Evolutionary conservation across 179 eudicot species (phyloP), one percentile per base, ranked within the genome.

Genomic region (Gypsophila paniculata): DNA sequence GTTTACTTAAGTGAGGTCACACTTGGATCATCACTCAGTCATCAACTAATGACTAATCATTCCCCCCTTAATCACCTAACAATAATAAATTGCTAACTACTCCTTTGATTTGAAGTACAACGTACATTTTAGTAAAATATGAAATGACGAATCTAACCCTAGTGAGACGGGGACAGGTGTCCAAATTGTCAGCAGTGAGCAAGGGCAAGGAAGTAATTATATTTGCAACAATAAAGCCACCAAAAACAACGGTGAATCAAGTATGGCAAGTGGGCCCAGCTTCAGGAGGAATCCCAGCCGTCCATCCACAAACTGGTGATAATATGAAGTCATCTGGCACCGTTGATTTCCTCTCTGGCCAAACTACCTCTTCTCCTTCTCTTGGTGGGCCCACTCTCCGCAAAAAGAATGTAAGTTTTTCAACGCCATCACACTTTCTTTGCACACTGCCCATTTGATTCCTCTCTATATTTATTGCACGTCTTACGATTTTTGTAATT

Each of bases 261-360:
- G 89, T 90, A 4, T 90, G 93, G 96, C 93, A 86, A 74, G 86
- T 83, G 55, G 96, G 96, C 44, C 82, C 90, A 61, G 29, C 58
- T 15, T 11, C 58, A n/a, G 46, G 78, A 17, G 71, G 72, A 15
- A 0, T 7, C 18, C 86, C 84, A 0, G 12, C 14, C 4, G 4
- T 0, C 0, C 86, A 81, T 65, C 0, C 70, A 0, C 19, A 0
- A 8, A 10, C 10, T 18, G 32, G 62, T 0, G 60, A 59, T 12
- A 82, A 86, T 70, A 5, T 21, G 1, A 70, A 36, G 23, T 89
- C 95, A 2, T 9, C 34, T 39, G 86, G 81, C 34, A 75, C 53
- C 1, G 60, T 87, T 38, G 60, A 87, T 63, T 83, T 89, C 36
- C 80, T 79, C 21, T 71, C 82, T 21, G 85, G 85, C 11, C 71